Evolutionary conservation across 148 eudicot species (phyloP).

Genomic region (Spergularia bocconei): DNA sequence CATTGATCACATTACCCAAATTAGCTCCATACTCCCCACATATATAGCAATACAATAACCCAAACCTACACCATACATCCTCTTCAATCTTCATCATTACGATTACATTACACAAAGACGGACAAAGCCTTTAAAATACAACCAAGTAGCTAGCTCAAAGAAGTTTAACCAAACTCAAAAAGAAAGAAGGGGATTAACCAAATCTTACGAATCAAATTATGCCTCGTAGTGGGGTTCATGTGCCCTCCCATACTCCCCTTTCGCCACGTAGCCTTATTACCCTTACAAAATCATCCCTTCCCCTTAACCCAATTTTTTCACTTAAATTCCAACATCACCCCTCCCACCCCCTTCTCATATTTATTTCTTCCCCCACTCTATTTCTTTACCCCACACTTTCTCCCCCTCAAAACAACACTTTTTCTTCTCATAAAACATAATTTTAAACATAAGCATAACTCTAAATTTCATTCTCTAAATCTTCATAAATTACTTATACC

Average conservation of each 20-base stretch:
- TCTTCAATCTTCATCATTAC: too few relatives aligned
- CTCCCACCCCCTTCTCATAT: neutral
- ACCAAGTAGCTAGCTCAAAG: too few relatives aligned
- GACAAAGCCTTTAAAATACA: too few relatives aligned
- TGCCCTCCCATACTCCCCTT: constrained; percentile 27
- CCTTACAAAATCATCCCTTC: neutral
- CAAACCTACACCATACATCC: too few relatives aligned
- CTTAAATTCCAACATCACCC: neutral
- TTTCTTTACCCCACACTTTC: neutral
- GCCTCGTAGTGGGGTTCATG: constrained; percentile 43
- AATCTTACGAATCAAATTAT: constrained; percentile 36
- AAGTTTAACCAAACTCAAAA: neutral
- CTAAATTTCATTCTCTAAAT: too few relatives aligned
- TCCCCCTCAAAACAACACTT: neutral
- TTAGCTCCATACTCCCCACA: too few relatives aligned
- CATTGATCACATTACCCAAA: too few relatives aligned
- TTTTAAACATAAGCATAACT: neutral
- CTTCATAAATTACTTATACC: too few relatives aligned
- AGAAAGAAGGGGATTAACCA: constrained; percentile 28
- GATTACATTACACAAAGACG: too few relatives aligned
- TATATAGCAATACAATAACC: too few relatives aligned
- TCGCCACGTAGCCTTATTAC: constrained; percentile 29
- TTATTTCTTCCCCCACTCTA: constrained; percentile 6
- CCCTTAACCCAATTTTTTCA: neutral
- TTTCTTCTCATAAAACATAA: too few relatives aligned